These are phyloP conservation scores for Heliocybe sulcata DNA, from an alignment of 1,284 basidiomycete species.

Conservation along the genomic window DNA sequence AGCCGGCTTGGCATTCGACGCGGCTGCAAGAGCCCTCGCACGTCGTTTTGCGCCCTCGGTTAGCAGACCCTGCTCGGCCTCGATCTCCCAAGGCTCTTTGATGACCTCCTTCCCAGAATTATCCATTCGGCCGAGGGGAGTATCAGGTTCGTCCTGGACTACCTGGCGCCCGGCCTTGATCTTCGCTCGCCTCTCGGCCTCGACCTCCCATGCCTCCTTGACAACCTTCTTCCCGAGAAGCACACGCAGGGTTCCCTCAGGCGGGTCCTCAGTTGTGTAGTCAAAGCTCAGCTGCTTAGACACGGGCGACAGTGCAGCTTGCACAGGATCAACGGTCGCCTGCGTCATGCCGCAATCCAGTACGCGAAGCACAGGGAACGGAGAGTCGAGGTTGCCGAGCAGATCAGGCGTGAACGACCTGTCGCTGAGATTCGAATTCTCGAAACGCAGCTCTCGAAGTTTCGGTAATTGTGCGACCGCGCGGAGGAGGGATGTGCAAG, in stretches of 20 bases:
- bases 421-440: conserved; percentile 50
- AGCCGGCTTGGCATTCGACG: neutral
- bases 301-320: conserved; percentile 30
- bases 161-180: conserved; percentile 9
- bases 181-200: conserved; percentile 49
- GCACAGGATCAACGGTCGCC: conserved; percentile 36
- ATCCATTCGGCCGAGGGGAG: neutral
- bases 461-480: conserved; percentile 39
- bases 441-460: conserved; percentile 52
- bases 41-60: too few relatives aligned
- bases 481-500: conserved; percentile 30
- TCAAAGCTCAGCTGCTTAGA: conserved; percentile 45
- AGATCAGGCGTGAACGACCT: conserved; percentile 44
- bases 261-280: conserved; percentile 41
- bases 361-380: conserved; percentile 44
- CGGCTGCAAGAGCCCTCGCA: too few relatives aligned
- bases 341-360: conserved; percentile 63
- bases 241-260: conserved; percentile 42
- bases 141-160: neutral
- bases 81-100: conserved; percentile 72
- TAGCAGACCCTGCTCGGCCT: too few relatives aligned
- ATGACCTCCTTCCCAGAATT: conserved; percentile 52
- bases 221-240: conserved; percentile 63
- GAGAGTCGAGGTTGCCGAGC: conserved; percentile 19
- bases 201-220: conserved; percentile 72